Evolutionary conservation across 2,329 filamentous ascomycete genomes (phyloP).

Genomic region (Emericellopsis atlantica): DNA sequence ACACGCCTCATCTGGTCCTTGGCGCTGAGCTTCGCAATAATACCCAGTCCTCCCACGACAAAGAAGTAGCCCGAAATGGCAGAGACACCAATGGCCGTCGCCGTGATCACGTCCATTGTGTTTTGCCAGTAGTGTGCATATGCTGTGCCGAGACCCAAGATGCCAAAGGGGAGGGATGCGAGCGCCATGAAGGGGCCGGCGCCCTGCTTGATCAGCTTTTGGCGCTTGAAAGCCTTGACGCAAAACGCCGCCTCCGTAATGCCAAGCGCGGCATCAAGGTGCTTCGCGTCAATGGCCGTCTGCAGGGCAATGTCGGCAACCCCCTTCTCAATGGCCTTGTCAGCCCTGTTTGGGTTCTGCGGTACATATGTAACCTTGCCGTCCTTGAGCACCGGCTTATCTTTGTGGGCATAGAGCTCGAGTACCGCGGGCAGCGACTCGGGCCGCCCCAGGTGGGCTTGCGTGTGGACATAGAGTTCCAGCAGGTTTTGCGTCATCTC

Average conservation of each 20-base stretch:
- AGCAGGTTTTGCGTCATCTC: conserved; percentile 68
- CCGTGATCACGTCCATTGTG: conserved; percentile 63
- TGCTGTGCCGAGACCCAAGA: conserved; percentile 54
- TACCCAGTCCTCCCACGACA: conserved; percentile 68
- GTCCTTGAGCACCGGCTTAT: conserved; percentile 49
- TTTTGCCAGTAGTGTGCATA: conserved; percentile 35
- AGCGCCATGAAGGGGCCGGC: conserved; percentile 45
- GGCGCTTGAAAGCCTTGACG: conserved; percentile 51
- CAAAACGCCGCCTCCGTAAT: conserved; percentile 61
- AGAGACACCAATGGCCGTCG: conserved; percentile 66
- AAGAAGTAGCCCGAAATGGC: conserved; percentile 75
- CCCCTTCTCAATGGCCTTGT: conserved; percentile 58
- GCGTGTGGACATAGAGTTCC: conserved; percentile 61
- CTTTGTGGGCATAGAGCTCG: conserved; percentile 73
- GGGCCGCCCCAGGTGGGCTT: conserved; percentile 59
- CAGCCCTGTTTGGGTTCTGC: conserved; percentile 55
- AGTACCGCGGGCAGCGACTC: conserved; percentile 71
- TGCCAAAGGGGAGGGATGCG: conserved; percentile 50
- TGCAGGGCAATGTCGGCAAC: conserved; percentile 65
- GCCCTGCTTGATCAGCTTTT: conserved; percentile 54
- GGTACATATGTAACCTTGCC: conserved; percentile 45
- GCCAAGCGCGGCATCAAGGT: conserved; percentile 65
- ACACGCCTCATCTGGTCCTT: conserved; percentile 95
- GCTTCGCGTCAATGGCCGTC: conserved; percentile 65
- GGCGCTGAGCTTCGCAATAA: conserved; percentile 72